Conservation (phyloP, 441 rosid species). For the Euphorbia celastroides region DNA sequence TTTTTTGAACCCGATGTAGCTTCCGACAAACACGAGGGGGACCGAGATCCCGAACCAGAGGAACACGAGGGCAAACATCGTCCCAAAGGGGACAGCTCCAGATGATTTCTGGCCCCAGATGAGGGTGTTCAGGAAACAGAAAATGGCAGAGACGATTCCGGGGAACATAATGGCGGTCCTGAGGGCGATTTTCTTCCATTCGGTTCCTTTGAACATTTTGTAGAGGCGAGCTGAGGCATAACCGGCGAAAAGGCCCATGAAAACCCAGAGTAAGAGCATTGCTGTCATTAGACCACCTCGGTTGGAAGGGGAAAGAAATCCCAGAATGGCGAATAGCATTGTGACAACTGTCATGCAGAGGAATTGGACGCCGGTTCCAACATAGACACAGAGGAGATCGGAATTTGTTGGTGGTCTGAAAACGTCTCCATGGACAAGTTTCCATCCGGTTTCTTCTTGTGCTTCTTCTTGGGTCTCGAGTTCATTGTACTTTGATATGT, state of each 20-base stretch:
- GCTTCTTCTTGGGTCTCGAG: slow-evolving; percentile 96
- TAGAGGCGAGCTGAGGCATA: slow-evolving; percentile 70
- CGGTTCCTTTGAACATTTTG: slow-evolving; percentile 74
- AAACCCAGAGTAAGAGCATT: slow-evolving; percentile 88
- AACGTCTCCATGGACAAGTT: slow-evolving; percentile 88
- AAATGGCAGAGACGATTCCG: slow-evolving; percentile 52
- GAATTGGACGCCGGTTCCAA: slow-evolving; percentile 96
- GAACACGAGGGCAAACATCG: slow-evolving; percentile 78
- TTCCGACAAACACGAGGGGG: slow-evolving; percentile 75
- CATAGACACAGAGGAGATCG: slow-evolving; percentile 78
- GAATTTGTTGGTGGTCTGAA: slow-evolving; percentile 78
- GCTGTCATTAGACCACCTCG: slow-evolving; percentile 92
- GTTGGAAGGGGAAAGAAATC: slow-evolving; percentile 93
- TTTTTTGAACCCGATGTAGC: slow-evolving; percentile 71
- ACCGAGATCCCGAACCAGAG: slow-evolving; percentile 98
- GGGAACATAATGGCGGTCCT: slow-evolving; percentile 86
- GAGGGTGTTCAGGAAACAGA: slow-evolving; percentile 78
- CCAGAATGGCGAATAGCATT: slow-evolving; percentile 83
- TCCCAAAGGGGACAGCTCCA: slow-evolving; percentile 93
- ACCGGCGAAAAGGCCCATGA: slow-evolving; percentile 93
- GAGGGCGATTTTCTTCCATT: slow-evolving; percentile 79
- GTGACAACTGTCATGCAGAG: slow-evolving; percentile 86
- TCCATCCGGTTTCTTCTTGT: slow-evolving; percentile 94
- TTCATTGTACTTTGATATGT: slow-evolving; percentile 84
- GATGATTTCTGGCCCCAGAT: slow-evolving; percentile 97